Base-by-base conservation (phyloP, 2,329 filamentous ascomycete species). In the Amauroascus niger region DNA sequence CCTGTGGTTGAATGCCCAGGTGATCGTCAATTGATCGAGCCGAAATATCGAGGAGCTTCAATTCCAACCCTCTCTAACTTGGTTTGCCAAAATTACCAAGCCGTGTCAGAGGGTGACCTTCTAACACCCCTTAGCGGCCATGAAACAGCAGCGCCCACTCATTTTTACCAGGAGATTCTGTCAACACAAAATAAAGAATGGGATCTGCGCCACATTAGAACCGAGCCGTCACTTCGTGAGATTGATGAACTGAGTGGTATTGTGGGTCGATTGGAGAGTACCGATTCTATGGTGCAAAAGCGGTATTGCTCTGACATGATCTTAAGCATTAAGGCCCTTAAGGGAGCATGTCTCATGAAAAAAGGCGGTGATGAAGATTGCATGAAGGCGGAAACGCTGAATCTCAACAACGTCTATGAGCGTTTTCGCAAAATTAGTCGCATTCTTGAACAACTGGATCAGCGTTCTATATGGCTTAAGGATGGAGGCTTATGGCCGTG, bases 191-290 rank as follows among this genome's bases (percentile, higher is more conserved):
- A 37, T 5, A 45, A n/a, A 7, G 26, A 26, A 11, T 7, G 18
- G 4, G 26, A 66, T 81, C 0, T 70, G 66, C 0, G 75, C 80
- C 50, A 6, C 44, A 0, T 58, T 76, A 5, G 40, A 18, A 16
- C 55, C 79, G 13, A 53, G 69, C 46, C 52, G 49, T 3, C 63
- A 66, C 40, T n/a, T 22, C 18, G n/a, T 11, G 51, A 49, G 26
- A 48, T 53, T 6, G 22, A 41, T 13, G 51, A 54, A 30, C 47
- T 54, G 2, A 45, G 20, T 13, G 9, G 28, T 18, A 54, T 57
- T 30, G 47, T 54, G 6, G 22, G 35, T 20, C 43, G 28, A 47
- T 48, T 57, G 16, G 30, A 26, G 33, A 16, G 37, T 22, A 55
- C 55, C 9, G 22, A 46, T 30, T 57, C 55, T 6, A 26, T 50